Evolutionary conservation across 192 early-diverging fungal species (phyloP).

Genomic region (Radiomyces spectabilis): DNA sequence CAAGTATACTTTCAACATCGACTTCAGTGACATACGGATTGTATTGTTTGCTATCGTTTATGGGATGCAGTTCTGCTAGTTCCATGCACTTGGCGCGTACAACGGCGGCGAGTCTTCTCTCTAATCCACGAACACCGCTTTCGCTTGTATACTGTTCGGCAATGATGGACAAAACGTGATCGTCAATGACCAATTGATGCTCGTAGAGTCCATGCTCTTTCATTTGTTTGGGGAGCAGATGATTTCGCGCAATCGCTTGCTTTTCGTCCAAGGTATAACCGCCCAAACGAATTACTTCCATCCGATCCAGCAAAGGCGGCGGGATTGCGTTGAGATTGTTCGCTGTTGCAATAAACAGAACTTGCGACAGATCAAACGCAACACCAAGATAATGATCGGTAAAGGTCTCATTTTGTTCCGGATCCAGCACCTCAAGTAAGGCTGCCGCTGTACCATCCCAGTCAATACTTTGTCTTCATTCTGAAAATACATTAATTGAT

Average conservation of each 20-base stretch:
- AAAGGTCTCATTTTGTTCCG: conserved; percentile 80
- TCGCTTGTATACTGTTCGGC: conserved; percentile 72
- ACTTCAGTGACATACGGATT: conserved; percentile 33
- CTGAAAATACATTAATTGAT: too few relatives aligned
- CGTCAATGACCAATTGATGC: conserved; percentile 39
- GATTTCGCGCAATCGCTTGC: conserved; percentile 59
- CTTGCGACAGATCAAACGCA: conserved; percentile 49
- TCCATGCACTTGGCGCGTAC: conserved; percentile 64
- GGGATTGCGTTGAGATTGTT: conserved; percentile 75
- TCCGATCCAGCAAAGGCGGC: conserved; percentile 71
- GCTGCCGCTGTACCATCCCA: conserved; percentile 41
- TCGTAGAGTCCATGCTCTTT: conserved; percentile 50
- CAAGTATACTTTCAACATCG: conserved; percentile 57
- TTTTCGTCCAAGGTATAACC: conserved; percentile 86
- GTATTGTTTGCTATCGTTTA: conserved; percentile 41
- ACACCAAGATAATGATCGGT: conserved; percentile 78
- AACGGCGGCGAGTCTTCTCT: conserved; percentile 64
- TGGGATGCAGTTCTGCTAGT: conserved; percentile 38
- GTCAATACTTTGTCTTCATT: background rate
- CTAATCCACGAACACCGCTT: conserved; percentile 69
- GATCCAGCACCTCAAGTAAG: conserved; percentile 76
- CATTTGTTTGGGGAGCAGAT: conserved; percentile 73
- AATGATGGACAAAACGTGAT: conserved; percentile 50
- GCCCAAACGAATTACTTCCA: conserved; percentile 71
- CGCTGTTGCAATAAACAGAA: conserved; percentile 83